Evolutionary conservation across 768 basidiomycete genomes (phyloP).

Genomic region (Suillus cothurnatus): DNA sequence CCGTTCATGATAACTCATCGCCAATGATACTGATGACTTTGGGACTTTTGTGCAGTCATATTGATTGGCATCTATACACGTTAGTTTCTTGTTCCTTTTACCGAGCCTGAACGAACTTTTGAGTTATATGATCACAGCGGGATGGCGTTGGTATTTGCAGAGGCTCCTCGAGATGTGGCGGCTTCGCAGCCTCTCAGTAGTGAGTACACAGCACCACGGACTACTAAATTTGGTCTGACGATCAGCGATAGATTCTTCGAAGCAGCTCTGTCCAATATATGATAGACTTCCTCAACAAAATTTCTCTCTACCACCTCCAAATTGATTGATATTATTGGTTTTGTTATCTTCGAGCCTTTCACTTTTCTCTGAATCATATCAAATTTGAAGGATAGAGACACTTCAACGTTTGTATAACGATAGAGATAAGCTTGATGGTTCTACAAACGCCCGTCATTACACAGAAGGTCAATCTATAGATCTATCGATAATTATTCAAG

Average conservation of each 20-base stretch:
- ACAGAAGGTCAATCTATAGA: not conserved
- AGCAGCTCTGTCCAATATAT: not conserved
- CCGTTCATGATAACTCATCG: not conserved
- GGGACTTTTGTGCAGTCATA: not conserved
- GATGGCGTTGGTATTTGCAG: not conserved
- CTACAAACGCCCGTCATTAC: constrained; percentile 10
- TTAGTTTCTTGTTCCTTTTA: not conserved
- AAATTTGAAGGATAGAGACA: not conserved
- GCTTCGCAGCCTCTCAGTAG: not conserved
- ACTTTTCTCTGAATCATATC: not conserved
- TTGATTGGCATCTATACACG: not conserved
- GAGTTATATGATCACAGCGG: not conserved
- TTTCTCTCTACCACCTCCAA: not conserved
- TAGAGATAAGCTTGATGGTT: not conserved
- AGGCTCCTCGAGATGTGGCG: not conserved
- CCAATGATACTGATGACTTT: not conserved
- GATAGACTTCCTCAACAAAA: constrained; percentile 3
- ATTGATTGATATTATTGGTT: not conserved
- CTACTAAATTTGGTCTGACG: not conserved
- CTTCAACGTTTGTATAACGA: not conserved
- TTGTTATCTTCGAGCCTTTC: not conserved
- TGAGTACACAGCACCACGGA: not conserved
- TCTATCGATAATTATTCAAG: not conserved
- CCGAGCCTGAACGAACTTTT: not conserved
- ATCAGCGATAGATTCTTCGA: constrained; percentile 1